These are phyloP conservation scores for Paratrimastix pyriformis DNA, from an alignment of 78 protist genomes.

Conservation along the genomic window DNA sequence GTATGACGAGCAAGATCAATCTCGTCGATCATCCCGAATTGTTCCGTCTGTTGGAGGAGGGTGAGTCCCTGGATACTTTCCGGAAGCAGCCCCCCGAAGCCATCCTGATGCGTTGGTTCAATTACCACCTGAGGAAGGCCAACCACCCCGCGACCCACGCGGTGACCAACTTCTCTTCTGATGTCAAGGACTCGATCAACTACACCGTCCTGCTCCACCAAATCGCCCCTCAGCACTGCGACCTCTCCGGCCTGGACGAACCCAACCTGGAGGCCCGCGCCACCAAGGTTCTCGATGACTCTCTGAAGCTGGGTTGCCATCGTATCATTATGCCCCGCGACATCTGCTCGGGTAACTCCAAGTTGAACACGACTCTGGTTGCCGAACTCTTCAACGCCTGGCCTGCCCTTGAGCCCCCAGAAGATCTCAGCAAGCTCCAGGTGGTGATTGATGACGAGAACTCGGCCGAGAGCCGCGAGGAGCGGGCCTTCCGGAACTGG, in stretches of 20 bases:
- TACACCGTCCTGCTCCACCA: constrained; percentile 77
- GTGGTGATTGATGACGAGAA: constrained; percentile 6
- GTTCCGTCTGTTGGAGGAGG: constrained; percentile 68
- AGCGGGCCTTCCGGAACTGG: constrained; percentile 78
- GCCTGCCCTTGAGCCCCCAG: constrained; percentile 65
- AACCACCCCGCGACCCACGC: constrained; percentile 60
- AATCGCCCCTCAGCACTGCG: constrained; percentile 53
- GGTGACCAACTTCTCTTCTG: constrained; percentile 68
- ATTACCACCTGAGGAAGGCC: constrained; percentile 77
- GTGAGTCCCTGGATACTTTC: constrained; percentile 77
- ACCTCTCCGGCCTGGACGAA: constrained; percentile 40
- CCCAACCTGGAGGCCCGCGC: constrained; percentile 60
- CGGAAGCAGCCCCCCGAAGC: constrained; percentile 70
- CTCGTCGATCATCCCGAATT: constrained; percentile 75
- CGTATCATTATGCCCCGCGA: constrained; percentile 62
- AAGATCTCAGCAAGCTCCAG: constrained; percentile 40
- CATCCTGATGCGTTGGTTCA: constrained; percentile 79
- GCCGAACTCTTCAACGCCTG: constrained; percentile 84
- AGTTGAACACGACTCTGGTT: constrained; percentile 83
- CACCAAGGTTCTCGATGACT: constrained; percentile 53
- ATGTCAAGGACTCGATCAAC: constrained; percentile 60
- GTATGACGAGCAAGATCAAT: constrained; percentile 64
- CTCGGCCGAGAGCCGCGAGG: constrained; percentile 79
- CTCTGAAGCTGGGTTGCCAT: constrained; percentile 71
- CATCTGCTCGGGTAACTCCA: constrained; percentile 65